These are phyloP conservation scores for Beauveria rudraprayagi DNA, from an alignment of 2,329 filamentous ascomycete genomes.

Conservation along the genomic window DNA sequence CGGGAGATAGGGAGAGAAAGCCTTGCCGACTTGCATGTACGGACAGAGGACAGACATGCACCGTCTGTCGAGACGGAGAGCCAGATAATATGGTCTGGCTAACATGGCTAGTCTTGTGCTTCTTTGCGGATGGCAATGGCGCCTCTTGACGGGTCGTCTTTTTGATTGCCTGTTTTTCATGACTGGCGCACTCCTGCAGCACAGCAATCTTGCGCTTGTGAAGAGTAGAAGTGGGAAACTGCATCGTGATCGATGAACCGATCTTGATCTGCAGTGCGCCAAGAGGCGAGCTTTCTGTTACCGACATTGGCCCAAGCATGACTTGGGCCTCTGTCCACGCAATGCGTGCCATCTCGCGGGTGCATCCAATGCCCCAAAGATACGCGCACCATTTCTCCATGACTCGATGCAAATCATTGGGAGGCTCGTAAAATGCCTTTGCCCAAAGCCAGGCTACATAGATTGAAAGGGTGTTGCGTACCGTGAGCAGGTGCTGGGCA, in stretches of 20 bases:
- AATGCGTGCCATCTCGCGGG: conserved; percentile 2
- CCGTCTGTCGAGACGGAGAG: background rate
- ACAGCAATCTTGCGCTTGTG: background rate
- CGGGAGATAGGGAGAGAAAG: background rate
- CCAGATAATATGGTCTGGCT: background rate
- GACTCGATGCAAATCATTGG: background rate
- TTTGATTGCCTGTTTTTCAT: background rate
- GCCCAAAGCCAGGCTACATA: conserved; percentile 22
- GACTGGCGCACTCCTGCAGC: background rate
- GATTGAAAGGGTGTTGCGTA: conserved; percentile 17
- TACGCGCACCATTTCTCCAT: conserved; percentile 7
- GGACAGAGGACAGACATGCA: background rate
- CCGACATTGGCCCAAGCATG: background rate
- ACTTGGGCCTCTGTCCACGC: background rate
- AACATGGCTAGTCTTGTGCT: background rate
- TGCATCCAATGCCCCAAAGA: conserved; percentile 9
- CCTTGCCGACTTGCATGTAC: background rate
- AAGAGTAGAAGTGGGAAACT: background rate
- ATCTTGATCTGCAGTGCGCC: background rate
- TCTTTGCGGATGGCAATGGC: background rate
- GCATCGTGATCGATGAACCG: background rate
- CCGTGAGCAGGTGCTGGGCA: conserved; percentile 10
- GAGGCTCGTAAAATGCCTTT: conserved; percentile 5
- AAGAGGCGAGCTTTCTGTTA: background rate
- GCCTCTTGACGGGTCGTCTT: background rate